Conservation (phyloP, 148 eudicot genomes). For the Talinum fruticosum region DNA sequence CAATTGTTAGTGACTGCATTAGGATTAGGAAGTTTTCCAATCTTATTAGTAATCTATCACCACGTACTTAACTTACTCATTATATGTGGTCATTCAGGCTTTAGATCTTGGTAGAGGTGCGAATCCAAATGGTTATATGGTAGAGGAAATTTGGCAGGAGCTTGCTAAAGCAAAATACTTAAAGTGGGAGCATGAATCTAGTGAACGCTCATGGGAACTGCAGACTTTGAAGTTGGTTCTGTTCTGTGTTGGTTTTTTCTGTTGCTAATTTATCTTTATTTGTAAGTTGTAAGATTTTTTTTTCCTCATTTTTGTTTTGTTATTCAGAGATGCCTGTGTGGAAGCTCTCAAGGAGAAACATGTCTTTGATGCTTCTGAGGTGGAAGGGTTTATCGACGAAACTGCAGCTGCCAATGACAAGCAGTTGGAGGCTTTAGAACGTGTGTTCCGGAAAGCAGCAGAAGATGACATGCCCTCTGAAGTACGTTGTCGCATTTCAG, state of each 20-base stretch:
- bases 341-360: constrained; percentile 71
- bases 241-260: neutral
- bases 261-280: neutral
- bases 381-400: constrained; percentile 54
- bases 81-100: constrained; percentile 38
- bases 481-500: constrained; percentile 28
- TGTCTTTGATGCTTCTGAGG: constrained; percentile 35
- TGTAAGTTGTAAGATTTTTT: neutral
- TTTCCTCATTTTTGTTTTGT: constrained; percentile 8
- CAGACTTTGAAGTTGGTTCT: constrained; percentile 64
- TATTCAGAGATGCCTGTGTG: constrained; percentile 67
- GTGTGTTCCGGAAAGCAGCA: constrained; percentile 67
- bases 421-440: constrained; percentile 53
- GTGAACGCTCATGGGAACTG: constrained; percentile 67
- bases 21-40: neutral
- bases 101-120: constrained; percentile 90
- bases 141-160: constrained; percentile 93
- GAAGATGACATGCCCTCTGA: constrained; percentile 76
- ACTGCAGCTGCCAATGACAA: constrained; percentile 28
- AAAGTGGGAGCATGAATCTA: constrained; percentile 78
- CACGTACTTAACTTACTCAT: neutral
- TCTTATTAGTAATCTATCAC: neutral
- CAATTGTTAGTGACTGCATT: neutral
- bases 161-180: constrained; percentile 82
- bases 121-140: constrained; percentile 63